Conservation (phyloP, 1,284 basidiomycete species). For the Mycena sp. region DNA sequence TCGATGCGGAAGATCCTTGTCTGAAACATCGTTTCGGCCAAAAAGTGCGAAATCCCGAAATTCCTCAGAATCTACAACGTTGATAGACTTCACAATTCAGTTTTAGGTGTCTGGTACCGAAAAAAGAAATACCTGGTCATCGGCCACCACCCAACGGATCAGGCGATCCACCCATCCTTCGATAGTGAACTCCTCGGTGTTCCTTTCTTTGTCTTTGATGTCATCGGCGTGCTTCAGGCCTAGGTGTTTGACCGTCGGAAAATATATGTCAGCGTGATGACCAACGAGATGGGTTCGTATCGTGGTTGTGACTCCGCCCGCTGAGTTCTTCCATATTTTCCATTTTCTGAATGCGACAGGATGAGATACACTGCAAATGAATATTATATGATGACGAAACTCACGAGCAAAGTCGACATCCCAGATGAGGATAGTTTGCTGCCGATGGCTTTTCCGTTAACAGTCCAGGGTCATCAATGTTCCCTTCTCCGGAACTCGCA, state of each 20-base stretch:
- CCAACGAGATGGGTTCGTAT: conserved; percentile 29
- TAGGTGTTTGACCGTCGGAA: conserved; percentile 19
- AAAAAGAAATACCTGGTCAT: conserved; percentile 38
- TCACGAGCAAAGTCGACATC: conserved; percentile 30
- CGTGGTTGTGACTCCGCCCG: conserved; percentile 18
- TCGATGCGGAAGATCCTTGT: conserved; percentile 35
- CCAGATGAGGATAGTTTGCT: conserved; percentile 11
- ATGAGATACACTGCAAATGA: no score
- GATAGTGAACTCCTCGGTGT: conserved; percentile 26
- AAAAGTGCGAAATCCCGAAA: conserved; percentile 39
- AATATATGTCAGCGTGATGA: conserved; percentile 19
- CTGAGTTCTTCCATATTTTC: conserved; percentile 27
- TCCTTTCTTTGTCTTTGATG: neutral
- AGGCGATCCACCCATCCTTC: conserved; percentile 33
- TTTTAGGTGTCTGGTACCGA: neutral
- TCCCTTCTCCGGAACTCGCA: neutral
- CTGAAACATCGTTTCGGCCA: conserved; percentile 29
- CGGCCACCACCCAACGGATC: conserved; percentile 32
- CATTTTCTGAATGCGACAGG: neutral
- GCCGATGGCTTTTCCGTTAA: neutral
- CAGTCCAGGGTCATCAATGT: neutral
- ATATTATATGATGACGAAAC: neutral
- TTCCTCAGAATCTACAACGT: conserved; percentile 40
- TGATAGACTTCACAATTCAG: conserved; percentile 34
- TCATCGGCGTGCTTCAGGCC: conserved; percentile 32